These are phyloP conservation scores for Penicillium sclerotigenum DNA, from an alignment of 2,329 filamentous ascomycete genomes.

Conservation along the genomic window DNA sequence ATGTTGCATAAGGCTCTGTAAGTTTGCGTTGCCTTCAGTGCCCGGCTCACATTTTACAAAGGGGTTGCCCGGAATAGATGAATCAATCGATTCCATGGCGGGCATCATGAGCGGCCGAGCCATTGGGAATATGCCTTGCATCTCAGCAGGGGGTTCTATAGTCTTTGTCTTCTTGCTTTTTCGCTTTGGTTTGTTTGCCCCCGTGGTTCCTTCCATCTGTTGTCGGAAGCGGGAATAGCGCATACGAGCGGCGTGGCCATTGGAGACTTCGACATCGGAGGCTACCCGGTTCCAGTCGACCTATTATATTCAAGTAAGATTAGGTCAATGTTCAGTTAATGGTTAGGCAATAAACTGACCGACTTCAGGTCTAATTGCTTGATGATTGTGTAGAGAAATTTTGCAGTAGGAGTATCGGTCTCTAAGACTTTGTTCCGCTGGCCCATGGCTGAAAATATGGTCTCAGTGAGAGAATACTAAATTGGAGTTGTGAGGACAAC, in stretches of 20 bases:
- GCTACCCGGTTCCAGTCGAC: slow-evolving; percentile 55
- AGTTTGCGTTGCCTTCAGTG: neutral
- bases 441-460: slow-evolving; percentile 24
- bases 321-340: slow-evolving; percentile 4
- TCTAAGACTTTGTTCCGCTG: slow-evolving; percentile 46
- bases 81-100: slow-evolving; percentile 13
- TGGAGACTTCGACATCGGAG: slow-evolving; percentile 50
- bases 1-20: neutral
- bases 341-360: slow-evolving; percentile 18
- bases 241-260: slow-evolving; percentile 58
- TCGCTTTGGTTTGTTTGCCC: slow-evolving; percentile 28
- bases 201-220: slow-evolving; percentile 49
- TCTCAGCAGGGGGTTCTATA: slow-evolving; percentile 14
- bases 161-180: slow-evolving; percentile 21
- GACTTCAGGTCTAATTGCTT: slow-evolving; percentile 55
- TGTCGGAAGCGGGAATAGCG: slow-evolving; percentile 54
- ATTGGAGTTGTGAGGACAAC: neutral
- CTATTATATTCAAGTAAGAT: slow-evolving; percentile 26
- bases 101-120: slow-evolving; percentile 2
- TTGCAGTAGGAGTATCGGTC: slow-evolving; percentile 49
- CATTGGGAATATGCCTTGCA: slow-evolving; percentile 10
- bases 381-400: slow-evolving; percentile 55
- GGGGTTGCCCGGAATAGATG: slow-evolving; percentile 8
- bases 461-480: neutral
- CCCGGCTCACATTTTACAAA: slow-evolving; percentile 27